Evolutionary conservation across 176 grass and related monocot genomes (phyloP).

Genomic region (Zoysia pacifica): DNA sequence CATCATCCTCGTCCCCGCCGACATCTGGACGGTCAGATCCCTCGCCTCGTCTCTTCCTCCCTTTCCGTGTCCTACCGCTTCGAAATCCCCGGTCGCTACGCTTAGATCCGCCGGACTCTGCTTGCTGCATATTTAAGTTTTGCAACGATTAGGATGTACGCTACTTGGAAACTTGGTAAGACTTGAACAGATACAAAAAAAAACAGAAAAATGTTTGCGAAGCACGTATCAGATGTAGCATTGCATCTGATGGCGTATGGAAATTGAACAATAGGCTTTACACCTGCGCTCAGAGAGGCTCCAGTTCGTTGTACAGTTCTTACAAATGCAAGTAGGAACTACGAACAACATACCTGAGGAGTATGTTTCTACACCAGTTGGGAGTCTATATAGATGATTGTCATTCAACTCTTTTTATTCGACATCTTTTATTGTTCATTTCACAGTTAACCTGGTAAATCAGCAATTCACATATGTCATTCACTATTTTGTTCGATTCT

Average conservation of each 20-base stretch:
- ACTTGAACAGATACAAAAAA: background rate
- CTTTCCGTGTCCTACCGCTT: background rate
- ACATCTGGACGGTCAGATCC: slow-evolving; percentile 97
- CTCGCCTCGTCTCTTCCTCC: background rate
- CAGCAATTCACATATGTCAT: background rate
- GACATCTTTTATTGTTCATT: slow-evolving; percentile 3
- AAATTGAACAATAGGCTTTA: slow-evolving; percentile 13
- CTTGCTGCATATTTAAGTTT: slow-evolving; percentile 32
- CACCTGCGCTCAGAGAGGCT: background rate
- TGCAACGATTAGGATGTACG: slow-evolving; percentile 14
- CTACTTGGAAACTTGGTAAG: background rate
- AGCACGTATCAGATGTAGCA: slow-evolving; percentile 12
- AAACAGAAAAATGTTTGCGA: background rate
- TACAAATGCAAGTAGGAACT: slow-evolving; percentile 20
- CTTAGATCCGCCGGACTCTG: slow-evolving; percentile 39
- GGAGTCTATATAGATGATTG: background rate
- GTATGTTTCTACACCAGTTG: slow-evolving; percentile 1
- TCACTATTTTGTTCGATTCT: slow-evolving; percentile 1
- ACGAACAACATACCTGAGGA: background rate
- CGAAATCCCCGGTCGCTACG: background rate
- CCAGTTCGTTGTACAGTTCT: background rate
- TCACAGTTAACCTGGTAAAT: background rate
- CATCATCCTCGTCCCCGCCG: slow-evolving; percentile 98
- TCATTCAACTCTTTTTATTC: background rate
- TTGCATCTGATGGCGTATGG: background rate